Percentiles rank a stretch among this genome's conserved stretches.
These are phyloP conservation scores for Phytophthora tentaculata DNA, from an alignment of 352 stramenopile species.

Conservation along the genomic window DNA sequence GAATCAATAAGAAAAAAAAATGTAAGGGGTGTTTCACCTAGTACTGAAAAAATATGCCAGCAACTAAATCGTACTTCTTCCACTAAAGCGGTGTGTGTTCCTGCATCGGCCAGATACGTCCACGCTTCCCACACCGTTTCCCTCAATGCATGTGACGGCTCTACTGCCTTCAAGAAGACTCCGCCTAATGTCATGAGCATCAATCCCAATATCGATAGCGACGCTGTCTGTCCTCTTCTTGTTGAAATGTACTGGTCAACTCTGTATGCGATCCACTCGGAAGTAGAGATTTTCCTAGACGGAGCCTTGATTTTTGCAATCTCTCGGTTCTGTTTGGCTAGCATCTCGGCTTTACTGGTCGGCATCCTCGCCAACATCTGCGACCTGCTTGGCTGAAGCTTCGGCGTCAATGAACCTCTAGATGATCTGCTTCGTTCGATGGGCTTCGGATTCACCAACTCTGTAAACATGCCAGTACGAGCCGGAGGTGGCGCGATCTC, in stretches of 20 bases:
- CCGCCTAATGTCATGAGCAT: constrained; percentile 52
- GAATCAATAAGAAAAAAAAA: background rate
- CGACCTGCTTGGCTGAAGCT: constrained; percentile 22
- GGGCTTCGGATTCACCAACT: constrained; percentile 9
- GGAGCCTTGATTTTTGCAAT: constrained; percentile 36
- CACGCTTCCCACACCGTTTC: constrained; percentile 70
- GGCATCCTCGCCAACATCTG: constrained; percentile 25
- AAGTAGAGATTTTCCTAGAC: constrained; percentile 37
- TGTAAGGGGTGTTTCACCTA: background rate
- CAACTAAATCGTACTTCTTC: constrained; percentile 28
- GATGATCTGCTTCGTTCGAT: constrained; percentile 16
- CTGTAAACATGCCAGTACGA: background rate
- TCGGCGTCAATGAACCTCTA: constrained; percentile 10
- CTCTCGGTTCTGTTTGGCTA: constrained; percentile 33
- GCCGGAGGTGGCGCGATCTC: constrained; percentile 13
- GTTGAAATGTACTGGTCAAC: constrained; percentile 77
- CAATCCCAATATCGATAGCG: constrained; percentile 50
- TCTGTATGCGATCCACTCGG: constrained; percentile 56
- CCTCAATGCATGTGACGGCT: constrained; percentile 35
- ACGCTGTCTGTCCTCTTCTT: constrained; percentile 54
- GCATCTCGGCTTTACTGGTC: constrained; percentile 32
- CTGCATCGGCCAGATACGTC: constrained; percentile 67
- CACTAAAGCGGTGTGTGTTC: constrained; percentile 48
- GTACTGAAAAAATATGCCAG: background rate
- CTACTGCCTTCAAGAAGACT: constrained; percentile 46